Evolutionary conservation across 805 yeast genomes (phyloP), one percentile per base, ranked within the genome.

Genomic region (Schwanniomyces pseudopolymorphus): DNA sequence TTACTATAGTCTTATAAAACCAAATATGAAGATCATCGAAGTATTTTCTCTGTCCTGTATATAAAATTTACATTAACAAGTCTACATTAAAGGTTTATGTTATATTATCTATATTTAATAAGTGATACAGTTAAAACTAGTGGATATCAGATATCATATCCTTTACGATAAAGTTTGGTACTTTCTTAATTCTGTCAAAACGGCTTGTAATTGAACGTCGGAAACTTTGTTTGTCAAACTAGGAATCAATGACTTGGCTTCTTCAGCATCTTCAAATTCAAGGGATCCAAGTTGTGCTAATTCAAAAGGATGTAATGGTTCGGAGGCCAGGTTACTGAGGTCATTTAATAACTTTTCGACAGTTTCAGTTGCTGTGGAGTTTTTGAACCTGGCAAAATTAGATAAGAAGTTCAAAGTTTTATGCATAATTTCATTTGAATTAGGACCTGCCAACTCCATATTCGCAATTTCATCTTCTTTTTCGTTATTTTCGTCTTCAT

Each of bases 191-290:
- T 94, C 97, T 55, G 91, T 95, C 55, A 94, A 75, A 46, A 92
- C 78, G 40, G 88, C 83, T 65, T 90, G 96, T 49, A 94, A 71
- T 60, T 91, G 97, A 37, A 87, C 87, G 54, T 90, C 96, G 8
- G 87, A 80, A 43, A 87, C 89, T 66, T 91, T 91, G 50, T 78
- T 81, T 20, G 80, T 78, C 60, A 94, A 76, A 66, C 96, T 87
- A 40, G 99, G 97, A 48, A 94, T 85, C 59, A 94, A 75, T 14
- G 97, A 88, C 68, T 89, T 89, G 31, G 98, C 98, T 72, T 94
- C 99, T 61, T 88, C 99, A 5, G 96, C 90, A 52, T 92, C 97
- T 61, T 92, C 99, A 68, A 97, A 91, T 25, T 94, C 87, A 51
- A 92, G 75, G 3, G 96, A 88, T 0, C 95, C 92, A 50, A 86